Conservation (phyloP, 129 eudicot genomes). For the Lonicera japonica region DNA sequence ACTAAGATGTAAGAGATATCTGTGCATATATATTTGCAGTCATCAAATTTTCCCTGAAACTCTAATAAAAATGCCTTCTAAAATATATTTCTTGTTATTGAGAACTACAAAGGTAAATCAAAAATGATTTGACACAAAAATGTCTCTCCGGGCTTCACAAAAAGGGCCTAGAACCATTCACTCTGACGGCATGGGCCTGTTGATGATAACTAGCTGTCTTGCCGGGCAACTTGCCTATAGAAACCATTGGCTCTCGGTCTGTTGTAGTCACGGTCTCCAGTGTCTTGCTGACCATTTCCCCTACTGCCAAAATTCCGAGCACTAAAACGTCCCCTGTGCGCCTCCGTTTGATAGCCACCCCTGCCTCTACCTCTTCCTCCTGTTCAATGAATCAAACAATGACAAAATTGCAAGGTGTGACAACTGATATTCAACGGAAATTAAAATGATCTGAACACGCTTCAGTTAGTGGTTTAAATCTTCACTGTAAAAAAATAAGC, state of each 20-base stretch:
- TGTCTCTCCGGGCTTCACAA: background rate
- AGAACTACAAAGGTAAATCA: constrained; percentile 23
- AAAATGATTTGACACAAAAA: constrained; percentile 17
- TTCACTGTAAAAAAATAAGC: no score
- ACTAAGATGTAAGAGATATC: no score
- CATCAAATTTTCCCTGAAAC: constrained; percentile 29
- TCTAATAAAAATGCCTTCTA: constrained; percentile 10
- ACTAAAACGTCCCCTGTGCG: constrained; percentile 51
- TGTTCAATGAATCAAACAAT: constrained; percentile 15
- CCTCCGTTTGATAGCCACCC: constrained; percentile 52
- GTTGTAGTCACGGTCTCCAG: constrained; percentile 40
- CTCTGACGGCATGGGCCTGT: constrained; percentile 35
- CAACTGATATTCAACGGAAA: background rate
- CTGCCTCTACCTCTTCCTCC: constrained; percentile 89
- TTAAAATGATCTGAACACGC: background rate
- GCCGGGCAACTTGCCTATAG: constrained; percentile 51
- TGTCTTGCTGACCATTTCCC: constrained; percentile 43
- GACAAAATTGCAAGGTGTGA: background rate
- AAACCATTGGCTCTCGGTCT: constrained; percentile 71
- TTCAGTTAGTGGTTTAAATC: background rate
- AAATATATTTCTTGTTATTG: constrained; percentile 23
- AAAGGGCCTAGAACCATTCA: constrained; percentile 1
- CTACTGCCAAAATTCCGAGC: constrained; percentile 40
- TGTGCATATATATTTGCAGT: no score
- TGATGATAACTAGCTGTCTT: constrained; percentile 35